Percentiles rank a stretch among this genome's conserved stretches.
phyloP scores from a whole-genome alignment of 2,329 filamentous ascomycete genomes.

The Diaporthe amygdali region DNA sequence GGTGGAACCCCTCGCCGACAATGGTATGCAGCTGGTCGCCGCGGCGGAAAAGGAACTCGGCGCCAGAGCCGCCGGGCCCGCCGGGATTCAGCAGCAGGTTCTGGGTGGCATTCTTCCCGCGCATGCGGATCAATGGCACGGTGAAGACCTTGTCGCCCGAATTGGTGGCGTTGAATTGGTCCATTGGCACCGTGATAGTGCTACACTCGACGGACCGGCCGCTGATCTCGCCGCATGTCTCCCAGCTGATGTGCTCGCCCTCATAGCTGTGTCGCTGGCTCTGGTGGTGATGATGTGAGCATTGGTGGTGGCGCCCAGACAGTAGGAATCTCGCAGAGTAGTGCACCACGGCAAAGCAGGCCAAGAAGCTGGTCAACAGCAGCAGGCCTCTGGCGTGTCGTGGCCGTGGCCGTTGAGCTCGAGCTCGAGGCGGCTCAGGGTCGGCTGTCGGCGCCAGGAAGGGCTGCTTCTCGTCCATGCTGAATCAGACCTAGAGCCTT shows the following conservation, averaged over 20 bases:
- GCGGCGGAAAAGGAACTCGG: constrained; percentile 39
- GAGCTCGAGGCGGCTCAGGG: background rate
- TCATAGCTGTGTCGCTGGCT: constrained; percentile 29
- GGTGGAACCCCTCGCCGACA: constrained; percentile 49
- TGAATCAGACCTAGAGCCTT: background rate
- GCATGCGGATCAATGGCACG: constrained; percentile 50
- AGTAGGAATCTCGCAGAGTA: background rate
- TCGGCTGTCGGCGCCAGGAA: background rate
- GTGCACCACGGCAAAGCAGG: background rate
- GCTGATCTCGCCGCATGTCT: constrained; percentile 42
- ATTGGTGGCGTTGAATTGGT: constrained; percentile 45
- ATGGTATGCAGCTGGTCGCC: constrained; percentile 43
- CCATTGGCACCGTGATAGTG: constrained; percentile 50
- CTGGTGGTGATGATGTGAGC: background rate
- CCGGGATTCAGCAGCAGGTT: constrained; percentile 54
- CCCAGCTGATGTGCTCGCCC: constrained; percentile 45
- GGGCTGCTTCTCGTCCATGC: constrained; percentile 23
- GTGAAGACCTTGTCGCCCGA: constrained; percentile 44
- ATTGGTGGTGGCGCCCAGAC: background rate
- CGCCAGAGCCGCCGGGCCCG: constrained; percentile 51
- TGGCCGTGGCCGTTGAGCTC: background rate
- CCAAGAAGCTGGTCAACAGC: constrained; percentile 9
- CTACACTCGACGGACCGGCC: constrained; percentile 46
- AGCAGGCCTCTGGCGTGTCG: background rate
- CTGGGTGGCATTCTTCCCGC: constrained; percentile 46